A percentile compares a stretch with the other conserved stretches of the same genome.
phyloP scores from a whole-genome alignment of 106 monocot species.

The Cymbidium sinense region DNA sequence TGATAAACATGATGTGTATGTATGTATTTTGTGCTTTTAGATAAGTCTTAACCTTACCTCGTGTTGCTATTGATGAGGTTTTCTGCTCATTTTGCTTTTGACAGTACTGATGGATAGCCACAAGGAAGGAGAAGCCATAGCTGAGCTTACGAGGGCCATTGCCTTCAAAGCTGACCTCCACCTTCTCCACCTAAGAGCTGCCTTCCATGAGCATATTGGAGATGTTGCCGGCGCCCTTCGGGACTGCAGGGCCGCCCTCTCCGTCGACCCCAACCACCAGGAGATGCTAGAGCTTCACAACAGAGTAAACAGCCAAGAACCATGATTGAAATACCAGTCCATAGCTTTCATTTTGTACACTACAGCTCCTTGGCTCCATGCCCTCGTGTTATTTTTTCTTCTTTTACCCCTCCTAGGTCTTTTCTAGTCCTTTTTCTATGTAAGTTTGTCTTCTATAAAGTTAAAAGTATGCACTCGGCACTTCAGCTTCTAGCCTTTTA shows the following conservation, averaged over 20 bases:
- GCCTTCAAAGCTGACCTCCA: slow-evolving; percentile 98
- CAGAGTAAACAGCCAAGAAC: slow-evolving; percentile 90
- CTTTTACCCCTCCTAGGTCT: background rate
- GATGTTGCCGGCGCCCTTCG: slow-evolving; percentile 73
- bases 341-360: slow-evolving; percentile 2
- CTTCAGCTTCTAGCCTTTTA: background rate
- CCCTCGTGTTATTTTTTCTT: background rate
- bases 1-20: too few relatives aligned
- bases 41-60: background rate
- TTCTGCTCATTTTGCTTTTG: background rate
- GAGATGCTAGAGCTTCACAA: slow-evolving; percentile 97
- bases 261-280: slow-evolving; percentile 92
- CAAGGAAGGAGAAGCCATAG: slow-evolving; percentile 90
- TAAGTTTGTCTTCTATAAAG: background rate
- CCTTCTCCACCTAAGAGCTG: slow-evolving; percentile 85
- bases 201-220: slow-evolving; percentile 90
- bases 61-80: background rate
- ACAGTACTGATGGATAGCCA: slow-evolving; percentile 91
- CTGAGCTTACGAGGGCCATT: slow-evolving; percentile 76
- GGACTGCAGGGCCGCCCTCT: slow-evolving; percentile 93
- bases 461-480: background rate
- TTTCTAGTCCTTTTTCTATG: background rate
- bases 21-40: background rate
- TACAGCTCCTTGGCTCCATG: background rate
- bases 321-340: slow-evolving; percentile 20